These are phyloP conservation scores for Kazachstania sp. DNA, from an alignment of 1,139 yeast species.

Conservation along the genomic window DNA sequence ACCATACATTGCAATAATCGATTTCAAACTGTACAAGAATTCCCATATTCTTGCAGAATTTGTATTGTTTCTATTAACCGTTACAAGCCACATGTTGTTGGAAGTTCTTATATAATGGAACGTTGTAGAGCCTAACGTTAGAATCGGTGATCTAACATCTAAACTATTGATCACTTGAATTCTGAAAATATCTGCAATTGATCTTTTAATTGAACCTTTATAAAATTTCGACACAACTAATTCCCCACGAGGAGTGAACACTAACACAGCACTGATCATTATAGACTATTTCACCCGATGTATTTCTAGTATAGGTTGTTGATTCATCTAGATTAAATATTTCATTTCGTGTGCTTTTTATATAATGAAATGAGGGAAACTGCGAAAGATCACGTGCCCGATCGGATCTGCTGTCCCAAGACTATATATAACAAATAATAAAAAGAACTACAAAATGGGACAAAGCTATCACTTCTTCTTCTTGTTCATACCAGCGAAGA, in stretches of 20 bases:
- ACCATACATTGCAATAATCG: conserved; percentile 19
- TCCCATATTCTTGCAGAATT: conserved; percentile 79
- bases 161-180: conserved; percentile 73
- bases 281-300: no score
- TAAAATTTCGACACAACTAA: conserved; percentile 70
- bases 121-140: conserved; percentile 88
- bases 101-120: conserved; percentile 61
- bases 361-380: no score
- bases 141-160: conserved; percentile 65
- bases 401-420: no score
- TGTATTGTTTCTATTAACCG: conserved; percentile 78
- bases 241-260: conserved; percentile 77
- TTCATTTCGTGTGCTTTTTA: neutral
- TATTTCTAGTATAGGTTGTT: neutral
- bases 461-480: neutral
- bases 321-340: no score
- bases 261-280: conserved; percentile 74
- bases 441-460: no score
- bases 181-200: conserved; percentile 82
- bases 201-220: conserved; percentile 59
- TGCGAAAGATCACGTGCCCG: no score
- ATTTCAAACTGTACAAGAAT: conserved; percentile 51
- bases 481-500: neutral
- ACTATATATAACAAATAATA: no score
- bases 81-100: conserved; percentile 63